phyloP scores from a whole-genome alignment of 2,329 filamentous ascomycete species.

The Penicillium olsonii region DNA sequence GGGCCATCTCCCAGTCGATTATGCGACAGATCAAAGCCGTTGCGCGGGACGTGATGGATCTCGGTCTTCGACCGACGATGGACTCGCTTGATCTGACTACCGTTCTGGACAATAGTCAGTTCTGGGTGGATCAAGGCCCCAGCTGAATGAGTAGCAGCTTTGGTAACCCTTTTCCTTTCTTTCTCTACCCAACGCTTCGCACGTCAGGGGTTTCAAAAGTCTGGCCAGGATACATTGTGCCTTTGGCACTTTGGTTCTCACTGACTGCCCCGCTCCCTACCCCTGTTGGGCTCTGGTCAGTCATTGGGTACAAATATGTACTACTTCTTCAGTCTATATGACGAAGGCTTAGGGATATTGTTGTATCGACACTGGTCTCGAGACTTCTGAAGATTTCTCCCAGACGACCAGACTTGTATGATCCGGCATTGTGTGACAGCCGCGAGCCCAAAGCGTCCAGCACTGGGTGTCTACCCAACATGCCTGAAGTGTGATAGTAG shows the following conservation, averaged over 20 bases:
- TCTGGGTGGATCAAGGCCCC: conserved; percentile 35
- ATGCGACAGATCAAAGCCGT: conserved; percentile 74
- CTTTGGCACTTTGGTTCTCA: background rate
- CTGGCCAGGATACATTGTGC: background rate
- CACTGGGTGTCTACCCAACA: background rate
- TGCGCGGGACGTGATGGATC: conserved; percentile 68
- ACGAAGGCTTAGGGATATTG: background rate
- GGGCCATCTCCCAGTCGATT: conserved; percentile 71
- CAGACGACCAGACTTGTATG: background rate
- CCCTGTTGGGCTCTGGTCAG: background rate
- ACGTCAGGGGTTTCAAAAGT: background rate
- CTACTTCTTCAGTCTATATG: background rate
- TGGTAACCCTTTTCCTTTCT: background rate
- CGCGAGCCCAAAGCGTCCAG: background rate
- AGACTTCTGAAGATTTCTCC: background rate
- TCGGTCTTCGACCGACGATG: conserved; percentile 40
- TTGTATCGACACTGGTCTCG: background rate
- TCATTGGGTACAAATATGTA: background rate
- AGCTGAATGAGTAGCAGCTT: conserved; percentile 15
- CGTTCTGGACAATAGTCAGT: conserved; percentile 36
- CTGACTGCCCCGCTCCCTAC: background rate
- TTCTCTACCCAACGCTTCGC: background rate
- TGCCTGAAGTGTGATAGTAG: background rate
- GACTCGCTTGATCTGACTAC: conserved; percentile 38
- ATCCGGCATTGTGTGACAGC: background rate